Conservation (phyloP, 306 rosid species). For the Citrullus colocynthis region DNA sequence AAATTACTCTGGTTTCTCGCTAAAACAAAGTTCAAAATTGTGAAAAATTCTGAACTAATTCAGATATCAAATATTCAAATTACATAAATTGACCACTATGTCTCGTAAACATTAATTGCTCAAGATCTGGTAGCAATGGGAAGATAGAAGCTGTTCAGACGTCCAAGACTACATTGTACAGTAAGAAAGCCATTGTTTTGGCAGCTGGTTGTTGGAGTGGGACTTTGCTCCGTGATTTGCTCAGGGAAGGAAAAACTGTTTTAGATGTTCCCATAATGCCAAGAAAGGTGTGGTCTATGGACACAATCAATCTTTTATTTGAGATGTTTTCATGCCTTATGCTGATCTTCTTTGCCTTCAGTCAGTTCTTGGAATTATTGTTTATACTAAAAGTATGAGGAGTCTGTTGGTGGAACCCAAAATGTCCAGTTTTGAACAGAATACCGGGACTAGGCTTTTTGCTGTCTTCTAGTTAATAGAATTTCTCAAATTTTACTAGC, state of each 20-base stretch:
- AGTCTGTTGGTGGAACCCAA: neutral
- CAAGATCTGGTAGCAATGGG: constrained; percentile 36
- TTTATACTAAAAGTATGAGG: neutral
- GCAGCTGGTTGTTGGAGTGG: constrained; percentile 99
- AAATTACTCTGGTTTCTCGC: neutral
- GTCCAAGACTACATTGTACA: constrained; percentile 36
- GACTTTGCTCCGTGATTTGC: constrained; percentile 55
- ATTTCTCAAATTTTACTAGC: neutral
- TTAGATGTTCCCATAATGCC: constrained; percentile 66
- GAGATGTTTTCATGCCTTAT: neutral
- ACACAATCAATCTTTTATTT: neutral
- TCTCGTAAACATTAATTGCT: neutral
- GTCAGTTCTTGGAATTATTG: neutral
- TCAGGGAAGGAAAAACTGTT: constrained; percentile 42
- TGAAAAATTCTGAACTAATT: neutral
- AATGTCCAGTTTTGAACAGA: neutral
- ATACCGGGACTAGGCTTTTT: neutral
- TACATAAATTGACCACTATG: neutral
- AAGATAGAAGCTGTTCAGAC: constrained; percentile 52
- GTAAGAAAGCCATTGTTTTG: constrained; percentile 63
- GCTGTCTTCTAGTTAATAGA: neutral
- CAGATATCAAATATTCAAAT: neutral
- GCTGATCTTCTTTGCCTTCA: neutral
- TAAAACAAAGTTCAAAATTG: neutral
- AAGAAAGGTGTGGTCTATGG: constrained; percentile 45